phyloP scores from a whole-genome alignment of 2,329 filamentous ascomycete genomes.

The Aspergillus sergii region DNA sequence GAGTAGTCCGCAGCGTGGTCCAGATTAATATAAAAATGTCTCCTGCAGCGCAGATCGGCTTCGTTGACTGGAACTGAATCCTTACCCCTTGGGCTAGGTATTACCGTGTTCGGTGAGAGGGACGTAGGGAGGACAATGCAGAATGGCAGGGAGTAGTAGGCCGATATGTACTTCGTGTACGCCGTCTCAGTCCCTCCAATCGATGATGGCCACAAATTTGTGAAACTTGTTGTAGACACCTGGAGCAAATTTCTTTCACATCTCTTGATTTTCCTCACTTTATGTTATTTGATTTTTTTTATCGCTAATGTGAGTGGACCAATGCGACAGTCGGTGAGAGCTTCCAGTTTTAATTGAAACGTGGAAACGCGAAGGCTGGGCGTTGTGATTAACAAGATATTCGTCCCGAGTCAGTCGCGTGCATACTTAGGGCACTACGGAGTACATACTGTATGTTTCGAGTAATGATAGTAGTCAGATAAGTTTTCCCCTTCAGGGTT shows the following conservation, averaged over 20 bases:
- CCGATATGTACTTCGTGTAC: too few species aligned
- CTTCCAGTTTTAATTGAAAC: not conserved
- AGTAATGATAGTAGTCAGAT: not conserved
- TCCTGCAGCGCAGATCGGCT: not conserved
- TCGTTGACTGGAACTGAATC: not conserved
- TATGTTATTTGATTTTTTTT: not conserved
- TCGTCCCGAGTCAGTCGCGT: not conserved
- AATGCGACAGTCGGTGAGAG: not conserved
- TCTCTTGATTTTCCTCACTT: not conserved
- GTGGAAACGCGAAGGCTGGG: slow-evolving; percentile 2
- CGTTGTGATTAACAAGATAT: not conserved
- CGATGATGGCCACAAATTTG: not conserved
- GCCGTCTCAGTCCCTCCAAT: too few species aligned
- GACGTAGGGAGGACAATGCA: not conserved
- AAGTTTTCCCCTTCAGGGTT: not conserved
- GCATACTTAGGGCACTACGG: not conserved
- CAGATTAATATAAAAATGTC: not conserved
- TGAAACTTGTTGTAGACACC: not conserved
- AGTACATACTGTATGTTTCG: not conserved
- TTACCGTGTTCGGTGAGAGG: not conserved
- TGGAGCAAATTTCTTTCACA: not conserved
- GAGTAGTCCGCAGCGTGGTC: not conserved
- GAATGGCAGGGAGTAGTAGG: not conserved
- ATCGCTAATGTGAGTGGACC: not conserved
- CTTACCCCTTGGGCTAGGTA: not conserved